Base-by-base conservation (phyloP, 805 yeast species). In the Blastobotrys robertii region DNA sequence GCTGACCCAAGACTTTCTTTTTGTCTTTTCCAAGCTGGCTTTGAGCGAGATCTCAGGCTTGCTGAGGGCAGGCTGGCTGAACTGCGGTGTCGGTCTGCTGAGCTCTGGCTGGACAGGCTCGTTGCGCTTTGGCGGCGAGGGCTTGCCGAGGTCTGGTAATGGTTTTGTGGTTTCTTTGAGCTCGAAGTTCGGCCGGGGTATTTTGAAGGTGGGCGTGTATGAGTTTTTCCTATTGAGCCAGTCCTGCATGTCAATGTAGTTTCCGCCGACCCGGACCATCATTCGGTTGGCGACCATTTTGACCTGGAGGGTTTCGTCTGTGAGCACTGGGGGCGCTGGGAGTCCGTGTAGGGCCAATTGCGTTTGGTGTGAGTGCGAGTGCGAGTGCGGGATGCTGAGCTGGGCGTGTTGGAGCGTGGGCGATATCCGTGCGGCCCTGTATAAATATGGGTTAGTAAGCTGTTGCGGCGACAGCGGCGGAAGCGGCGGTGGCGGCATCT, bases 191-290 rank as follows among this genome's bases (percentile, higher is more conserved):
- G 25, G 25, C 25, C 25, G 25, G 25, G 25, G 25, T 19, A 19
- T 19, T 19, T 19, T 19, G 25, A 19, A 19, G 25, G 25, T 19
- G 25, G 25, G 25, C 25, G 25, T 19, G 25, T 19, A 19, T 19
- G 30, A 29, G 40, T 50, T 50, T 38, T 36, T 50, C 29, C 34
- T 41, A 31, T 48, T 47, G 19, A 54, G 49, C 58, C 58, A 53
- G 11, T 54, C 54, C 42, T 56, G 60, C 59, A 56, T 56, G 44
- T 56, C 60, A 16, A 50, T 44, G 35, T 33, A 46, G 8, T 41
- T 39, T 6, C 47, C 44, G 10, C 44, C 47, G 5, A 51, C 41
- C 31, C 45, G 38, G 34, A 56, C 56, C 55, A 51, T 53, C 51
- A 56, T 48, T 11, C 58, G 46, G 41, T 52, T 51, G 39, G 42